A percentile compares a stretch with the other conserved stretches of the same genome.
Evolutionary conservation across 2,329 filamentous ascomycete species (phyloP).

Genomic region (Polytolypa hystricis): DNA sequence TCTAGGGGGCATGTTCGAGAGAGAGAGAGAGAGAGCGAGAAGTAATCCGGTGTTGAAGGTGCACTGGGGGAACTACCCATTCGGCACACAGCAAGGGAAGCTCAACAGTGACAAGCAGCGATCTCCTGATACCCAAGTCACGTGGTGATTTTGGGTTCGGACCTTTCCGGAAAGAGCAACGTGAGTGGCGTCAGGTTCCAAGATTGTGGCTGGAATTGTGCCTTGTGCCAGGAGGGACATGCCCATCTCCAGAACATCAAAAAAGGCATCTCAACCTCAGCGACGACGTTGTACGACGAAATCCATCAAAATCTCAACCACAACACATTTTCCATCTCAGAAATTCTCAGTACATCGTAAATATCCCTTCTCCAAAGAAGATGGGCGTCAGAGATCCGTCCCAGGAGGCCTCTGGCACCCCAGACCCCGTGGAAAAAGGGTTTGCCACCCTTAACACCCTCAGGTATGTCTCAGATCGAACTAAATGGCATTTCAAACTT

Average conservation of each 20-base stretch:
- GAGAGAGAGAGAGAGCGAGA: too few relatives aligned
- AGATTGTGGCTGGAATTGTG: too few relatives aligned
- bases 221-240: too few relatives aligned
- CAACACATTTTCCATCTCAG: conserved; percentile 15
- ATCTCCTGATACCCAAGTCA: too few relatives aligned
- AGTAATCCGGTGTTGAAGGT: too few relatives aligned
- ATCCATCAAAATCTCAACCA: conserved; percentile 15
- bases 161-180: too few relatives aligned
- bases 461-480: conserved; percentile 42
- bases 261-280: conserved; percentile 7
- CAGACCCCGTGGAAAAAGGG: conserved; percentile 58
- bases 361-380: conserved; percentile 10
- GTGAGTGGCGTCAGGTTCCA: too few relatives aligned
- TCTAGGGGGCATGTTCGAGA: too few relatives aligned
- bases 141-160: too few relatives aligned
- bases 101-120: too few relatives aligned
- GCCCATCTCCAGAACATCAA: conserved; percentile 2
- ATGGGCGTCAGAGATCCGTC: conserved; percentile 49
- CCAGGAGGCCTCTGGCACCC: conserved; percentile 43
- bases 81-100: too few relatives aligned
- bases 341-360: conserved; percentile 1
- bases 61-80: too few relatives aligned
- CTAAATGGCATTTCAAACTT: conserved; percentile 1
- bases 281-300: conserved; percentile 2
- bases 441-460: conserved; percentile 77